These are phyloP conservation scores for Xerocomus minutiporus DNA, from an alignment of 1,284 basidiomycete genomes.

Conservation along the genomic window DNA sequence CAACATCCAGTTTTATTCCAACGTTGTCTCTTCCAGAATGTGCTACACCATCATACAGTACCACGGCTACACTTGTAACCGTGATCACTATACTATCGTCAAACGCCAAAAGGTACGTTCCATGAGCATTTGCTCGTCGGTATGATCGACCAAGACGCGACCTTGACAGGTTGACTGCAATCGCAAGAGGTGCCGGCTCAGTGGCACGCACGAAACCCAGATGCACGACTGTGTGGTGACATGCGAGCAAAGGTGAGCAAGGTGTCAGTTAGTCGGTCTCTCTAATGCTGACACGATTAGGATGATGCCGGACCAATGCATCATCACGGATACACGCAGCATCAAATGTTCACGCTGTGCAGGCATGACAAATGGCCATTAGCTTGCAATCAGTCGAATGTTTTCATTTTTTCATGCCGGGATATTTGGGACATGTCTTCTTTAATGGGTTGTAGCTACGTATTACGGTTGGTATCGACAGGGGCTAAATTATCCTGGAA, in stretches of 20 bases:
- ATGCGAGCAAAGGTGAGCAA: conserved; percentile 38
- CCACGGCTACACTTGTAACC: conserved; percentile 35
- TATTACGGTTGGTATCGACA: conserved; percentile 6
- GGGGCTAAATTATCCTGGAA: conserved; percentile 16
- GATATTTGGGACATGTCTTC: not conserved
- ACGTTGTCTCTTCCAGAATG: conserved; percentile 30
- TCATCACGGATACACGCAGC: conserved; percentile 24
- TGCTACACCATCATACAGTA: conserved; percentile 40
- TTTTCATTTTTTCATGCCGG: not conserved
- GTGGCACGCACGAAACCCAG: conserved; percentile 32
- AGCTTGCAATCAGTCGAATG: conserved; percentile 1
- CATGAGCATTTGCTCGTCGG: not conserved
- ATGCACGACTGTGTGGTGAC: conserved; percentile 37
- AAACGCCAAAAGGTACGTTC: conserved; percentile 37
- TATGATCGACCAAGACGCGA: not conserved
- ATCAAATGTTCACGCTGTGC: conserved; percentile 21
- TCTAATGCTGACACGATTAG: conserved; percentile 21
- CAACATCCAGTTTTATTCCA: conserved; percentile 3
- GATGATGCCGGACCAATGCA: conserved; percentile 27
- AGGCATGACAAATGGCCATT: conserved; percentile 24
- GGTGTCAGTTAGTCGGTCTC: not conserved
- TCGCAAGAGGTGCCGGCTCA: conserved; percentile 35
- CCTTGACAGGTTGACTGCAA: conserved; percentile 45
- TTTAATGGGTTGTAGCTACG: not conserved
- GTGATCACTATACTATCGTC: conserved; percentile 33